Evolutionary conservation across 2,329 filamentous ascomycete genomes (phyloP).

Genomic region (Seiridium unicorne): DNA sequence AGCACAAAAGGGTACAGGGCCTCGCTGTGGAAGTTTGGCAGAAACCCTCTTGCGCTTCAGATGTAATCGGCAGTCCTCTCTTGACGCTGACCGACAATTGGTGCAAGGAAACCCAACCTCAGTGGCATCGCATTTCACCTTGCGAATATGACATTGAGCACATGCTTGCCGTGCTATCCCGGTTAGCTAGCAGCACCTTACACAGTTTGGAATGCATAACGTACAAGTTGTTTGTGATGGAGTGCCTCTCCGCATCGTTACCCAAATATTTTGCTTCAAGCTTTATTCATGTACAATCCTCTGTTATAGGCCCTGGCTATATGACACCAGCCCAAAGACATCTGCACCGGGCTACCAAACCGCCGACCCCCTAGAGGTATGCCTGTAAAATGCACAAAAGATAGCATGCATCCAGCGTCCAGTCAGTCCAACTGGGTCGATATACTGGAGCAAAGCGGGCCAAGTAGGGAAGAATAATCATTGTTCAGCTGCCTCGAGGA

Average conservation of each 20-base stretch:
- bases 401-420: too few species aligned
- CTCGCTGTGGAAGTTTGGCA: not conserved
- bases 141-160: slow-evolving; percentile 2
- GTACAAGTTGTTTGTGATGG: not conserved
- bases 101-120: slow-evolving; percentile 8
- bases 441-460: too few species aligned
- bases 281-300: too few species aligned
- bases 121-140: slow-evolving; percentile 8
- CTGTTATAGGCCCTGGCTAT: too few species aligned
- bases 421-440: too few species aligned
- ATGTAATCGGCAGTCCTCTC: slow-evolving; percentile 5
- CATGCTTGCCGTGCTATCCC: not conserved
- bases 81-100: slow-evolving; percentile 3
- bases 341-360: too few species aligned
- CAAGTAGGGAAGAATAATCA: too few species aligned
- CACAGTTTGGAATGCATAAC: not conserved
- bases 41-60: slow-evolving; percentile 6
- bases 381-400: too few species aligned
- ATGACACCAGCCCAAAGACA: too few species aligned
- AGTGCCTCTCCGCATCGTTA: not conserved
- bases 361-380: too few species aligned
- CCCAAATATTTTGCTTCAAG: too few species aligned
- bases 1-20: not conserved
- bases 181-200: not conserved
- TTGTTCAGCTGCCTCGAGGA: too few species aligned